These are phyloP conservation scores for Hypericum perforatum DNA, from an alignment of 345 rosid species.

Conservation along the genomic window DNA sequence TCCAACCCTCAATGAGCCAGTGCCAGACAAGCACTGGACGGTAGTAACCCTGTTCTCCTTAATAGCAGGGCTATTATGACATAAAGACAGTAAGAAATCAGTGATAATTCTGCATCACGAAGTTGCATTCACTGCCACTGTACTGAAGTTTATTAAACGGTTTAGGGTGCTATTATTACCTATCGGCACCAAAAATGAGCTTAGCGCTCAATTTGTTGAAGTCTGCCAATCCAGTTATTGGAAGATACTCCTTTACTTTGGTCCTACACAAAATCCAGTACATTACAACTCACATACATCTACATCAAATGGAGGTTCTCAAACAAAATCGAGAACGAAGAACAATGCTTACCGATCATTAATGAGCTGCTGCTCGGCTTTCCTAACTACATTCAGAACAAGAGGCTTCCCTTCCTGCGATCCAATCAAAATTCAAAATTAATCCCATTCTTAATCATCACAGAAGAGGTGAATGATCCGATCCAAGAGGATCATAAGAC, in stretches of 20 bases:
- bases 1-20: constrained; percentile 95
- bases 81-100: constrained; percentile 11
- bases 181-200: constrained; percentile 68
- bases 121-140: background rate
- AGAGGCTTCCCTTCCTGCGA: constrained; percentile 73
- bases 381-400: constrained; percentile 62
- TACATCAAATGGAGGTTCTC: background rate
- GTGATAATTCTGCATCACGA: background rate
- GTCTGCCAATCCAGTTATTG: constrained; percentile 71
- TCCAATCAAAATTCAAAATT: constrained; percentile 1
- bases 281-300: background rate
- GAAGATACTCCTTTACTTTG: constrained; percentile 73
- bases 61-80: constrained; percentile 55
- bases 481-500: too few species aligned
- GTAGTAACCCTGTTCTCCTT: constrained; percentile 69
- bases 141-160: too few species aligned
- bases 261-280: constrained; percentile 28
- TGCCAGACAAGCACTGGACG: constrained; percentile 90
- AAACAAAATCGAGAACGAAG: background rate
- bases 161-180: constrained; percentile 18
- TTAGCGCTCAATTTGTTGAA: constrained; percentile 82
- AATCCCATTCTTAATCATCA: background rate
- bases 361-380: constrained; percentile 67
- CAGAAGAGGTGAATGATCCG: background rate
- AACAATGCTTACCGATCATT: constrained; percentile 46